These are phyloP conservation scores for Fagus crenata DNA, from an alignment of 306 rosid species.

Conservation along the genomic window DNA sequence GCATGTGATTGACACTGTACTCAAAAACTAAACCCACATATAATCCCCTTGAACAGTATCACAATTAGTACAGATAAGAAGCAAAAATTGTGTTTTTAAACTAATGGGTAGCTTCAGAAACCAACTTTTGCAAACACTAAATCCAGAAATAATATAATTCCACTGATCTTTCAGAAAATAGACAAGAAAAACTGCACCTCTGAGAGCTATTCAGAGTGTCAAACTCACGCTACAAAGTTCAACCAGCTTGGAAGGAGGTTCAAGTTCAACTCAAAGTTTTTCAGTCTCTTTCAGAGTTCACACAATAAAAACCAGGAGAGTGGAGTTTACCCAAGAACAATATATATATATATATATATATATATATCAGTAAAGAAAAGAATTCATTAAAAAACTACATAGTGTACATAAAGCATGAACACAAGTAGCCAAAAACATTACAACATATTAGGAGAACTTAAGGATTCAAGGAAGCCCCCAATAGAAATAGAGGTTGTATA, in stretches of 20 bases:
- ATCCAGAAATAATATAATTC: not conserved
- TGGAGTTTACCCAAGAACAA: too few species aligned
- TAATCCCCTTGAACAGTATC: constrained; percentile 16
- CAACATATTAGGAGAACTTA: too few species aligned
- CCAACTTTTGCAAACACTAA: not conserved
- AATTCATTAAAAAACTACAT: too few species aligned
- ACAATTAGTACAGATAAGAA: not conserved
- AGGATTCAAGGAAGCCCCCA: too few species aligned
- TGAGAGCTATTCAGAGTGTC: not conserved
- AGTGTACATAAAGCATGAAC: too few species aligned
- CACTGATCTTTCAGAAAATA: not conserved
- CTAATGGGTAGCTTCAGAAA: not conserved
- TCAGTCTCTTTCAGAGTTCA: not conserved
- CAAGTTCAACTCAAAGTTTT: not conserved
- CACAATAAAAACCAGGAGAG: not conserved
- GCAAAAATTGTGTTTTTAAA: not conserved
- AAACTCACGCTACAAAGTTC: not conserved
- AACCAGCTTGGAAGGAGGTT: not conserved
- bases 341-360: too few species aligned
- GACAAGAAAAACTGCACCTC: not conserved
- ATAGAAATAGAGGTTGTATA: too few species aligned
- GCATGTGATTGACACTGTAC: constrained; percentile 7
- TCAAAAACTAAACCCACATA: not conserved
- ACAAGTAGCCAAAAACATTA: too few species aligned
- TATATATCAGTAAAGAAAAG: too few species aligned